phyloP scores from a whole-genome alignment of 164 flowering plant genomes.

The Berberis thunbergii region DNA sequence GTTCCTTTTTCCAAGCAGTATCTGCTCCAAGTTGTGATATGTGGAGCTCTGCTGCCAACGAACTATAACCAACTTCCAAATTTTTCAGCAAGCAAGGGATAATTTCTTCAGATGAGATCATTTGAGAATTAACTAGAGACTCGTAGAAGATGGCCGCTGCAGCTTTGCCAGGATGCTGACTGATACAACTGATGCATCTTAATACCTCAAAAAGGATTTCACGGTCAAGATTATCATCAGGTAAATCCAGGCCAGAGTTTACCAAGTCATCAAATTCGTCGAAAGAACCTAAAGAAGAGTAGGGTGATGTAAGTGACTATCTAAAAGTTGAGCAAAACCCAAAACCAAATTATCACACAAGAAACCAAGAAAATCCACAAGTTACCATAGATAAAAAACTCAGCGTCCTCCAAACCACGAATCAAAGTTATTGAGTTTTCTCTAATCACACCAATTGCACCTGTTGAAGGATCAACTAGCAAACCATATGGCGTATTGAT shows the following conservation, averaged over 20 bases:
- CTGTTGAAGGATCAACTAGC: conserved; percentile 46
- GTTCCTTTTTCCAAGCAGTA: conserved; percentile 51
- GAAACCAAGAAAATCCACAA: conserved; percentile 2
- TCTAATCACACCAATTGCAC: conserved; percentile 66
- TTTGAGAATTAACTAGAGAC: conserved; percentile 35
- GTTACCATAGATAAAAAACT: conserved; percentile 64
- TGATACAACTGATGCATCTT: conserved; percentile 44
- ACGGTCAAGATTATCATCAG: conserved; percentile 33
- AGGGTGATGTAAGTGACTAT: neutral
- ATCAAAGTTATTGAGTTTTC: conserved; percentile 60
- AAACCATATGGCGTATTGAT: conserved; percentile 50
- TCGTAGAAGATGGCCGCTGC: conserved; percentile 65
- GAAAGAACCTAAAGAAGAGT: conserved; percentile 36
- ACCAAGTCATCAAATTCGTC: conserved; percentile 36
- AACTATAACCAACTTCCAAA: conserved; percentile 57
- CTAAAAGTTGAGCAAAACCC: too few relatives aligned
- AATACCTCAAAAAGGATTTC: conserved; percentile 58
- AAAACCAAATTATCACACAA: too few relatives aligned
- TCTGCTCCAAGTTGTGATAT: conserved; percentile 48
- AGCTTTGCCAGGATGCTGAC: conserved; percentile 67
- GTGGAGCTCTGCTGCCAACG: conserved; percentile 28
- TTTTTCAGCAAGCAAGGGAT: conserved; percentile 51
- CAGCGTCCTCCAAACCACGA: conserved; percentile 66
- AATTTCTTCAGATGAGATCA: conserved; percentile 53
- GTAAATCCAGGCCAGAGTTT: conserved; percentile 30